A percentile compares a stretch with the other conserved stretches of the same genome.
Evolutionary conservation across 1,139 yeast genomes (phyloP).

Genomic region (Blastobotrys malaysiensis): DNA sequence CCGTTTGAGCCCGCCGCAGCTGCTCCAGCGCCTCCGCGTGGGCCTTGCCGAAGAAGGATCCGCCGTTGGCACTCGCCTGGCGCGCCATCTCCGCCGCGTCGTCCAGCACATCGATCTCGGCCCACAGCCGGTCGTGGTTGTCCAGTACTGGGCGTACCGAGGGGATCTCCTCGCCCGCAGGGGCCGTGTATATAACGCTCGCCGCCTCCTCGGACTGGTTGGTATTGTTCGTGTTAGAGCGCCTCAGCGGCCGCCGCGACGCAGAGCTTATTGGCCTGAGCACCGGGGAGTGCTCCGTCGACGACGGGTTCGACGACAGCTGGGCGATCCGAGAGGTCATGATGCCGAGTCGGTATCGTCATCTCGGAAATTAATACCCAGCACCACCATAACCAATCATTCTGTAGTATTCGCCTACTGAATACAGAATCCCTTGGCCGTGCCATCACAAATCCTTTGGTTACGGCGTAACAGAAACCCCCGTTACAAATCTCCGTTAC

Average conservation of each 20-base stretch:
- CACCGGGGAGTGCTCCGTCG: not conserved
- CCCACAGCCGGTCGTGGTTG: slow-evolving; percentile 71
- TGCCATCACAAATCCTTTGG: too few relatives aligned
- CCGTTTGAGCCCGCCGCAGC: slow-evolving; percentile 57
- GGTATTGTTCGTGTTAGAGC: not conserved
- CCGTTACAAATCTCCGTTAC: too few relatives aligned
- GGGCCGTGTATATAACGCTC: not conserved
- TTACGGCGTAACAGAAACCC: too few relatives aligned
- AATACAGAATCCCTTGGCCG: too few relatives aligned
- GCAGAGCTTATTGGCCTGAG: not conserved
- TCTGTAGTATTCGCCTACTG: not conserved
- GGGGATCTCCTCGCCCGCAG: slow-evolving; percentile 21
- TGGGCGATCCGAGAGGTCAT: not conserved
- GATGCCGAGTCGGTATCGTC: too few relatives aligned
- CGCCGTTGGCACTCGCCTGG: slow-evolving; percentile 43
- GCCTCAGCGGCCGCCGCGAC: not conserved
- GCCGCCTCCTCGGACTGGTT: not conserved
- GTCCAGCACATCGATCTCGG: slow-evolving; percentile 80
- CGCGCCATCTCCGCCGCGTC: slow-evolving; percentile 67
- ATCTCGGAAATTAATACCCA: too few relatives aligned
- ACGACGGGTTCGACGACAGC: not conserved
- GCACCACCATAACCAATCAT: too few relatives aligned
- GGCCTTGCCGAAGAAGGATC: slow-evolving; percentile 57
- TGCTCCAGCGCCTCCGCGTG: slow-evolving; percentile 53
- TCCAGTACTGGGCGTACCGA: slow-evolving; percentile 32